A percentile compares a stretch with the other conserved stretches of the same genome.
These are phyloP conservation scores for Penicillium turbatum DNA, from an alignment of 495 filamentous ascomycete genomes.

Conservation along the genomic window DNA sequence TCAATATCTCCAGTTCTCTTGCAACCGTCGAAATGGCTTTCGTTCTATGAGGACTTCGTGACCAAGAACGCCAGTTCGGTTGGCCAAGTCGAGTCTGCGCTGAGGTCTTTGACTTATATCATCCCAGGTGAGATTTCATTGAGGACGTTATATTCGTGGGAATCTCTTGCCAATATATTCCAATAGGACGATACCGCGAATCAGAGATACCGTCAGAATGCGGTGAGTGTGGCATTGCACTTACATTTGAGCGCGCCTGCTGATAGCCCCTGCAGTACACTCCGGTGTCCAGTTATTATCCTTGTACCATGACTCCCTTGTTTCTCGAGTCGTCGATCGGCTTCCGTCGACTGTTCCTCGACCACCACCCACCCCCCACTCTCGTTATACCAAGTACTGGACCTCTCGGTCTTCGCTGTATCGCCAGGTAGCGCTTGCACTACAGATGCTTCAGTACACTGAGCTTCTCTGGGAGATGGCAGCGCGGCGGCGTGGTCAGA, in stretches of 20 bases:
- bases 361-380: conserved; percentile 65
- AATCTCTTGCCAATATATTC: not conserved
- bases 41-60: conserved; percentile 86
- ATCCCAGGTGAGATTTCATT: conserved; percentile 63
- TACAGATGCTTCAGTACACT: conserved; percentile 90
- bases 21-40: conserved; percentile 68
- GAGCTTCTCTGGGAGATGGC: conserved; percentile 84
- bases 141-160: not conserved
- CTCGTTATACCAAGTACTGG: conserved; percentile 90
- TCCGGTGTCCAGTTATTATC: conserved; percentile 84
- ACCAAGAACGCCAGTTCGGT: conserved; percentile 89
- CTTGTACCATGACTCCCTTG: conserved; percentile 89
- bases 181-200: conserved; percentile 82
- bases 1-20: conserved; percentile 36
- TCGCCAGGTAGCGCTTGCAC: conserved; percentile 66
- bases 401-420: conserved; percentile 69
- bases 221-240: conserved; percentile 35
- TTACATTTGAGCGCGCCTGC: not conserved
- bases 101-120: conserved; percentile 90
- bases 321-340: conserved; percentile 58
- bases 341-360: conserved; percentile 41
- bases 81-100: conserved; percentile 84
- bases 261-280: conserved; percentile 52
- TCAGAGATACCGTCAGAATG: conserved; percentile 92
- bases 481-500: conserved; percentile 80